These are phyloP conservation scores for Pilasporangium apinafurcum DNA, from an alignment of 352 stramenopile genomes.

Conservation along the genomic window DNA sequence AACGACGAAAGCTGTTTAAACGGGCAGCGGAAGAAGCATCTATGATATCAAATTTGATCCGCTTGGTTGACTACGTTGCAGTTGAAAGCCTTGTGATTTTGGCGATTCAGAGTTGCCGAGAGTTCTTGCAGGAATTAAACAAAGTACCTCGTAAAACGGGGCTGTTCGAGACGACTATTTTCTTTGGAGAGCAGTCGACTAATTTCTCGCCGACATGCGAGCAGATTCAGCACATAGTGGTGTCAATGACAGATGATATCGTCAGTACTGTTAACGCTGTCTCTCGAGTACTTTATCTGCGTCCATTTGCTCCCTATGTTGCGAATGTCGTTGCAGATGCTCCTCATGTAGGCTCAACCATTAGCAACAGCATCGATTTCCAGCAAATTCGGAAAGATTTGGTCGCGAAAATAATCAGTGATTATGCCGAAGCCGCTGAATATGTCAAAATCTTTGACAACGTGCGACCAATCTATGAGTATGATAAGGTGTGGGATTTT, in stretches of 20 bases:
- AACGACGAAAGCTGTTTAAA: slow-evolving; percentile 75
- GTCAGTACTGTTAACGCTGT: slow-evolving; percentile 86
- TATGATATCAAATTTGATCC: slow-evolving; percentile 92
- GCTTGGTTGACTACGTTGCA: slow-evolving; percentile 90
- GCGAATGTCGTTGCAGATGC: slow-evolving; percentile 60
- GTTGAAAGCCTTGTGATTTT: slow-evolving; percentile 89
- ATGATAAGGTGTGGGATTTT: slow-evolving; percentile 88
- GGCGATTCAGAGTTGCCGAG: slow-evolving; percentile 72
- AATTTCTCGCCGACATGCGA: slow-evolving; percentile 84
- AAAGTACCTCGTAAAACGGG: slow-evolving; percentile 84
- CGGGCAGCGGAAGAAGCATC: slow-evolving; percentile 80
- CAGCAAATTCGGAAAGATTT: slow-evolving; percentile 67
- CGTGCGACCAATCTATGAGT: slow-evolving; percentile 89
- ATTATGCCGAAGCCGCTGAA: slow-evolving; percentile 84
- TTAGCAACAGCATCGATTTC: slow-evolving; percentile 69
- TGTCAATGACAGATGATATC: slow-evolving; percentile 86
- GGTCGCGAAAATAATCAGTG: slow-evolving; percentile 76
- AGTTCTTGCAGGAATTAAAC: slow-evolving; percentile 87
- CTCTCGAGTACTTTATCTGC: slow-evolving; percentile 84
- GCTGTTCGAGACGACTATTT: slow-evolving; percentile 92
- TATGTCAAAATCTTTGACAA: slow-evolving; percentile 92
- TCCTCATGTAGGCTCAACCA: slow-evolving; percentile 70
- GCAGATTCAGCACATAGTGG: slow-evolving; percentile 86
- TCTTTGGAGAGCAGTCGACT: slow-evolving; percentile 77
- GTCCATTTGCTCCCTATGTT: slow-evolving; percentile 79